Evolutionary conservation across 352 stramenopile species (phyloP).

Genomic region (Globisporangium cederbergense): DNA sequence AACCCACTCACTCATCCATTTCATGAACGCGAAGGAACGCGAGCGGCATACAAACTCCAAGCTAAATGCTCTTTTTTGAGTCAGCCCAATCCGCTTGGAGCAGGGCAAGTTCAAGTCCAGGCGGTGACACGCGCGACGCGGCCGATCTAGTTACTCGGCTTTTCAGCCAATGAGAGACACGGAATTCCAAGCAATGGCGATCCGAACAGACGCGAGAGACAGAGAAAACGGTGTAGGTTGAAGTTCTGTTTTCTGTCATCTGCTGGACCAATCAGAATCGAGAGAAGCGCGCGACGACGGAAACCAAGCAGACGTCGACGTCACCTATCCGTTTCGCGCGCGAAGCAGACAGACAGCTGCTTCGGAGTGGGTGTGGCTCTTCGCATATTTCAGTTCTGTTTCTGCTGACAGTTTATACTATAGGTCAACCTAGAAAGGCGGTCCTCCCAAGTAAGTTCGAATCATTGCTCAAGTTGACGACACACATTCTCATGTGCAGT

Average conservation of each 20-base stretch:
- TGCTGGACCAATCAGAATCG: not conserved
- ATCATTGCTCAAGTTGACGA: no score
- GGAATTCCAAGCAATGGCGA: conserved; percentile 3
- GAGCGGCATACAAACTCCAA: conserved; percentile 1
- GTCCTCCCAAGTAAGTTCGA: no score
- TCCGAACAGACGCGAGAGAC: not conserved
- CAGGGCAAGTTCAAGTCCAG: conserved; percentile 24
- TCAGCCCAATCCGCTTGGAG: not conserved
- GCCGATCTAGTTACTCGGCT: not conserved
- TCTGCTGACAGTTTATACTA: no score
- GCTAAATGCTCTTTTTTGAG: not conserved
- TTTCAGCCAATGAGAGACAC: conserved; percentile 2
- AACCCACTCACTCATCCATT: conserved; percentile 3
- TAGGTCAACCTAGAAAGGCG: no score
- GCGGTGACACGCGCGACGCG: conserved; percentile 36
- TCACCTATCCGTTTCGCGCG: no score
- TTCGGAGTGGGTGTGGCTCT: not conserved
- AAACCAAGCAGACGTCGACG: conserved; percentile 3
- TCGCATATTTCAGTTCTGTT: not conserved
- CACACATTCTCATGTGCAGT: no score
- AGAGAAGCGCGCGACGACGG: conserved; percentile 2
- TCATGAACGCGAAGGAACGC: not conserved
- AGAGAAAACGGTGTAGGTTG: conserved; percentile 15
- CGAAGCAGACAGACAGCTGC: no score
- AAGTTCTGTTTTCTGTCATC: conserved; percentile 3